Evolutionary conservation across 805 yeast species (phyloP).

Genomic region (Zygosaccharomyces rouxii): DNA sequence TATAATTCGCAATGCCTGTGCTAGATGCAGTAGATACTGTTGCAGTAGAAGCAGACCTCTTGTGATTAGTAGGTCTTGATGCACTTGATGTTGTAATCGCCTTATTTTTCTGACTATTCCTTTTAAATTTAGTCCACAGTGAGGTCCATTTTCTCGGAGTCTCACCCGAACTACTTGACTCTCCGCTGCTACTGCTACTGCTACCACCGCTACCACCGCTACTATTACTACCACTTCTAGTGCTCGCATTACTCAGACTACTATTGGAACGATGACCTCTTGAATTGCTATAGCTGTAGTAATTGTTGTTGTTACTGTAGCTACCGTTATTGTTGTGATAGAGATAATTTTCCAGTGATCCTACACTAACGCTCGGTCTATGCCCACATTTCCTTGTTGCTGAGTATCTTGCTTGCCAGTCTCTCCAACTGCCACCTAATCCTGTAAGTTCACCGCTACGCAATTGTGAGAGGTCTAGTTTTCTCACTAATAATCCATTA

Average conservation of each 20-base stretch:
- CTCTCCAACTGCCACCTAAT: slow-evolving; percentile 57
- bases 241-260: slow-evolving; percentile 29
- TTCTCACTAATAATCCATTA: slow-evolving; percentile 53
- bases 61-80: not conserved
- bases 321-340: not conserved
- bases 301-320: not conserved
- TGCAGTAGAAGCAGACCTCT: not conserved
- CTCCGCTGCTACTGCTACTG: slow-evolving; percentile 1
- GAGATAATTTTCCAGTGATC: not conserved
- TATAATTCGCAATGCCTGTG: not conserved
- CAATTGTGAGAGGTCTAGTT: slow-evolving; percentile 53
- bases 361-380: not conserved
- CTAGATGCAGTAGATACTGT: not conserved
- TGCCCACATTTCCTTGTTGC: slow-evolving; percentile 14
- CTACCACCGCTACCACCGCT: slow-evolving; percentile 18
- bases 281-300: not conserved
- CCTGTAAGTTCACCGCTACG: slow-evolving; percentile 34
- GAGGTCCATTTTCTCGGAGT: slow-evolving; percentile 1
- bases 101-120: not conserved
- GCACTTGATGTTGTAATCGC: not conserved
- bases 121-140: slow-evolving; percentile 4
- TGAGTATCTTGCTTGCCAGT: slow-evolving; percentile 76
- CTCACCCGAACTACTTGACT: not conserved
- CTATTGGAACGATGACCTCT: slow-evolving; percentile 28
- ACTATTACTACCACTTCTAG: slow-evolving; percentile 15